phyloP scores from a whole-genome alignment of 805 yeast genomes.

The Saccharomycopsis amapae region DNA sequence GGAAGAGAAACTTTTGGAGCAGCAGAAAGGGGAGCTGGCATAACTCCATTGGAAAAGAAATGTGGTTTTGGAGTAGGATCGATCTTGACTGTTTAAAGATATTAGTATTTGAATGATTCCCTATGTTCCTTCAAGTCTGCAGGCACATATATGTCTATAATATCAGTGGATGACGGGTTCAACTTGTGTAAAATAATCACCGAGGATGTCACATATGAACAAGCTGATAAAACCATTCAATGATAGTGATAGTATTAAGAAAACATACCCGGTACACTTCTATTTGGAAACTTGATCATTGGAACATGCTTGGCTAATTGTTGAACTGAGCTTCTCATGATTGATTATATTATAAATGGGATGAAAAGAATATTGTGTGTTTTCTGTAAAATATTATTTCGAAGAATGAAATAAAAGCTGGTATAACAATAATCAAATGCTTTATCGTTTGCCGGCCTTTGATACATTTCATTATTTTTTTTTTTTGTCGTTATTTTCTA shows the following conservation, averaged over 20 bases:
- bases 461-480: no score
- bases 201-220: no score
- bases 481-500: no score
- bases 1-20: neutral
- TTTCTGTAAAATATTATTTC: neutral
- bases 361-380: no score
- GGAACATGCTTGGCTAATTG: constrained; percentile 40
- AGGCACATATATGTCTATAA: no score
- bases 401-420: neutral
- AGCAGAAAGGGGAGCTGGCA: constrained; percentile 29
- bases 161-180: no score
- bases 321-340: constrained; percentile 29
- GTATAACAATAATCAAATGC: no score
- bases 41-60: constrained; percentile 37
- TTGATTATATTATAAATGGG: neutral
- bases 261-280: constrained; percentile 17
- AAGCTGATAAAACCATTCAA: no score
- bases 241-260: neutral
- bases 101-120: no score
- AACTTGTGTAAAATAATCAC: no score
- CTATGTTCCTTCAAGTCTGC: no score
- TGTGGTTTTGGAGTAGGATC: constrained; percentile 30
- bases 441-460: no score
- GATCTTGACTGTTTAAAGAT: constrained; percentile 12
- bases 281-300: constrained; percentile 56